These are phyloP conservation scores for Spinacia oleracea DNA, from an alignment of 179 eudicot genomes.

Conservation along the genomic window DNA sequence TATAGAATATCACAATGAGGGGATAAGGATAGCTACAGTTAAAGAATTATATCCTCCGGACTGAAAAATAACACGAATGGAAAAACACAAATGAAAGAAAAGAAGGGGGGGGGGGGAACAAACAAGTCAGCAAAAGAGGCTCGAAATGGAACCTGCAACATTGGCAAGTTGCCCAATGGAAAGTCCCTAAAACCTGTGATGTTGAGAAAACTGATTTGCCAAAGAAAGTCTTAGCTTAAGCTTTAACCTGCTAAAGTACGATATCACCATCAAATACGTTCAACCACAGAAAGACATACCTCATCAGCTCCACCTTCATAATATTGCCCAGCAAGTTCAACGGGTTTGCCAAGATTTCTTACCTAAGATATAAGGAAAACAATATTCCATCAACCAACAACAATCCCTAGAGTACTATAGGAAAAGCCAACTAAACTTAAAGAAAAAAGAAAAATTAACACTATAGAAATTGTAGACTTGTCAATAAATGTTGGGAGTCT, in stretches of 20 bases:
- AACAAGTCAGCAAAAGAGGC: constrained; percentile 12
- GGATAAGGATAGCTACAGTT: not conserved
- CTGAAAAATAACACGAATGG: not conserved
- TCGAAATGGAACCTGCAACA: constrained; percentile 70
- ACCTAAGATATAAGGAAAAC: constrained; percentile 43
- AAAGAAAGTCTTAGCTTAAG: constrained; percentile 22
- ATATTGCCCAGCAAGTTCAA: constrained; percentile 93
- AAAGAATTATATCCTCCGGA: not conserved
- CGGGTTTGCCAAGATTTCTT: constrained; percentile 98
- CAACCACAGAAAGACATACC: constrained; percentile 46
- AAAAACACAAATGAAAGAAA: not conserved
- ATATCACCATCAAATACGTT: constrained; percentile 1
- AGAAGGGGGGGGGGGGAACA: no score
- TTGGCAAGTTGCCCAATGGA: constrained; percentile 97
- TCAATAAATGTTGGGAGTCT: no score
- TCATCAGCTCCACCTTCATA: constrained; percentile 98
- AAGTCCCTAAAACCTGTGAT: constrained; percentile 97
- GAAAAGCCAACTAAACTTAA: not conserved
- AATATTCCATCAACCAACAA: not conserved
- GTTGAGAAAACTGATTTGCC: constrained; percentile 84
- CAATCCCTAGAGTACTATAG: not conserved
- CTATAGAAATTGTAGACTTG: no score
- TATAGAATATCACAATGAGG: not conserved
- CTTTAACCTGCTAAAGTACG: constrained; percentile 5
- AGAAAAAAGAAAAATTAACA: not conserved